phyloP scores from a whole-genome alignment of 2,329 filamentous ascomycete species.

The Monosporascus sp. region DNA sequence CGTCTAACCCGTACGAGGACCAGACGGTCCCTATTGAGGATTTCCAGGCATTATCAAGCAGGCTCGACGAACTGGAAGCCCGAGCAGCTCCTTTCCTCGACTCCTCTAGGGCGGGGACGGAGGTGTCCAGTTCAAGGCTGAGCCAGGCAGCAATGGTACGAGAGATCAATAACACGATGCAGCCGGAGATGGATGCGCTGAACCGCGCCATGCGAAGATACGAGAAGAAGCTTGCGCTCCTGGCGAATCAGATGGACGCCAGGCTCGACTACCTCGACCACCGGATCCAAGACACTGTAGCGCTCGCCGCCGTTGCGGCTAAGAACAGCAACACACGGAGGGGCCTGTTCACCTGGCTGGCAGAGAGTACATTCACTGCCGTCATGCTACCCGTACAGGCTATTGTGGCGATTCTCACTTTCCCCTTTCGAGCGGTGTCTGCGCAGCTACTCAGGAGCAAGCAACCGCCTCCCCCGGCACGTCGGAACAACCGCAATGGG shows the following conservation, averaged over 20 bases:
- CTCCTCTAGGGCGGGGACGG: conserved; percentile 17
- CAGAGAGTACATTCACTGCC: conserved; percentile 30
- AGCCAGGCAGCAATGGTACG: conserved; percentile 41
- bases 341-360: conserved; percentile 32
- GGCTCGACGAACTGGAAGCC: conserved; percentile 66
- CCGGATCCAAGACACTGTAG: conserved; percentile 69
- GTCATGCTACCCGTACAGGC: conserved; percentile 39
- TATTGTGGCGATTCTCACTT: conserved; percentile 32
- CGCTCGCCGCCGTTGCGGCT: conserved; percentile 72
- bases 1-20: conserved; percentile 41
- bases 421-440: conserved; percentile 37
- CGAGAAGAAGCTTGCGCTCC: conserved; percentile 77
- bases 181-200: conserved; percentile 80
- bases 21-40: conserved; percentile 33
- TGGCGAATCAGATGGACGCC: conserved; percentile 70
- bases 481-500: too few relatives aligned
- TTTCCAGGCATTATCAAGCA: conserved; percentile 54
- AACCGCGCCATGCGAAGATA: conserved; percentile 86
- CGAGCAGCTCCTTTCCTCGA: conserved; percentile 37
- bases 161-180: conserved; percentile 61
- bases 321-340: conserved; percentile 38
- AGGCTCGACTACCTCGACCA: conserved; percentile 67
- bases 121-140: conserved; percentile 27
- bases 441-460: conserved; percentile 28
- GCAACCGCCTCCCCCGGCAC: conserved; percentile 8